Evolutionary conservation across 345 rosid genomes (phyloP).

Genomic region (Cochlearia excelsa): DNA sequence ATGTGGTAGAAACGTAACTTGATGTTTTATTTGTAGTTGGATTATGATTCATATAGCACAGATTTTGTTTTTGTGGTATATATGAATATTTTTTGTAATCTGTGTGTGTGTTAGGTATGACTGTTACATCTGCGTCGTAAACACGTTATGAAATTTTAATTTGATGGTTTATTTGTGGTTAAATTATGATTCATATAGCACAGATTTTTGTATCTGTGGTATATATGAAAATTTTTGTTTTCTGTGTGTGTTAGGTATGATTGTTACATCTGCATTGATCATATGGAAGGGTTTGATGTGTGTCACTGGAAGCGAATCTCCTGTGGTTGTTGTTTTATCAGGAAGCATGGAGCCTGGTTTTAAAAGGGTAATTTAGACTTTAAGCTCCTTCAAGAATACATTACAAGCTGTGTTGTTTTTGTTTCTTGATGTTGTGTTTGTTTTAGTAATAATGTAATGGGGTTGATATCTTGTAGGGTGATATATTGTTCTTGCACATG

Average conservation of each 20-base stretch:
- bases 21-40: neutral
- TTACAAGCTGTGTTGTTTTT: no score
- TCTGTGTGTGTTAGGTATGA: no score
- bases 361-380: slow-evolving; percentile 41
- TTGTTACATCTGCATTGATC: slow-evolving; percentile 51
- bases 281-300: slow-evolving; percentile 76
- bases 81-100: no score
- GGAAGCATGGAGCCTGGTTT: slow-evolving; percentile 89
- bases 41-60: neutral
- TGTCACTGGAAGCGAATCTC: slow-evolving; percentile 68
- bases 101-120: slow-evolving; percentile 44
- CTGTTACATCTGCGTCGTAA: slow-evolving; percentile 19
- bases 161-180: no score
- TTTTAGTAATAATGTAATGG: neutral
- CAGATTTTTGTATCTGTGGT: no score
- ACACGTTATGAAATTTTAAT: no score
- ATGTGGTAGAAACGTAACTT: neutral
- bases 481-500: slow-evolving; percentile 63
- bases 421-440: no score
- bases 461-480: slow-evolving; percentile 50
- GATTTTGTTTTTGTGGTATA: no score
- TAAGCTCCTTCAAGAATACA: neutral
- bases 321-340: slow-evolving; percentile 74
- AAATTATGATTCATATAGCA: no score
- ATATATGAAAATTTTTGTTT: no score